Evolutionary conservation across 2,329 filamentous ascomycete genomes (phyloP), one percentile per base, ranked within the genome.

Genomic region (Pyrenophora graminea): DNA sequence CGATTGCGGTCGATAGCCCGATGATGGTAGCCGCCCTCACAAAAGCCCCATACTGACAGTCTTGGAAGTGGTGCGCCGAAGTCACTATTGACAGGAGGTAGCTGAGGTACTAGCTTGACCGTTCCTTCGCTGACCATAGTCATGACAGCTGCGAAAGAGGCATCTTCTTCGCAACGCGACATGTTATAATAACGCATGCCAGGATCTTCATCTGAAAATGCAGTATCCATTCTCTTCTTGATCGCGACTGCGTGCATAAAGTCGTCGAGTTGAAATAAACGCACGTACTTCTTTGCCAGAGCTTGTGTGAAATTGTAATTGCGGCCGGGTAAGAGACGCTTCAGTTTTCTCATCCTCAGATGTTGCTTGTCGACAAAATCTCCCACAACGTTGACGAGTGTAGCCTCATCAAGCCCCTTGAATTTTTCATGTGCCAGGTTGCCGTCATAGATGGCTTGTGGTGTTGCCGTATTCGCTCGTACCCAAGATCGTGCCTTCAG

Each of bases 1-100:
- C 84, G 83, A 30, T 79, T 79, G 59, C 87, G 86, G 31, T 88
- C 82, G 55, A 87, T 85, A 51, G 84, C 83, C 48, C 87, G 80
- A 18, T 85, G 87, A 63, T 89, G 84, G 70, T 91, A 91, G 57
- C 88, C 85, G 13, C 83, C 83, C 6, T 86, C 86, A 45, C 84
- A 82, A 63, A 91, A 88, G 1, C 89, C 88, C 66, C 88, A 86
- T 2, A 85, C 85, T 4, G 74, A 77, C 19, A 80, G 58, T 30
- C 71, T 70, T 13, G 76, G 76, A 10, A 66, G 63, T 0, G 74
- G 71, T 3, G 72, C 72, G 32, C 71, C 66, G 43, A 76, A 69
- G 5, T 74, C 69, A 36, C 69, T 68, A 51, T 78, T 67, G 25
- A 89, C 84, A 1, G 84, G 83, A 4, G 88, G 79, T 34, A 86